Percentiles rank a stretch among this genome's conserved stretches.
Evolutionary conservation across 2,329 filamentous ascomycete genomes (phyloP).

Genomic region (Epicoccum nigrum): DNA sequence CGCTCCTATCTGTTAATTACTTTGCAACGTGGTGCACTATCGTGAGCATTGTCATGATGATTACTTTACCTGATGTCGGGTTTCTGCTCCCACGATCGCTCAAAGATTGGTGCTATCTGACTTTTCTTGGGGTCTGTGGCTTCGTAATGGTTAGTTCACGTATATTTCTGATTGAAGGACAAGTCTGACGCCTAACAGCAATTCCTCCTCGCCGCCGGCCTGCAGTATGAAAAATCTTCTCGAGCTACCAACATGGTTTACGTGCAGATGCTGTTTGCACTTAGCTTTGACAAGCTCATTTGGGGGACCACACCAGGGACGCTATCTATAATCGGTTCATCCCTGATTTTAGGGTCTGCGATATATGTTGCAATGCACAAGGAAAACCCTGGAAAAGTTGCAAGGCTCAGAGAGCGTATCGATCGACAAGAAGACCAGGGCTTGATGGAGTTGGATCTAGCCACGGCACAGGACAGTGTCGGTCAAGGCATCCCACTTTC

Average conservation of each 20-base stretch:
- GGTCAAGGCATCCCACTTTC: constrained; percentile 5
- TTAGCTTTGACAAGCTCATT: constrained; percentile 67
- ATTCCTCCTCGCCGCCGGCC: constrained; percentile 78
- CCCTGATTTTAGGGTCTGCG: constrained; percentile 68
- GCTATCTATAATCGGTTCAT: constrained; percentile 66
- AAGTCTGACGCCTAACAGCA: constrained; percentile 56
- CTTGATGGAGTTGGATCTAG: constrained; percentile 32
- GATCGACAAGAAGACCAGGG: constrained; percentile 43
- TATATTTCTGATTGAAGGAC: not conserved
- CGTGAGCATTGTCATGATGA: constrained; percentile 67
- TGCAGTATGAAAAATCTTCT: constrained; percentile 71
- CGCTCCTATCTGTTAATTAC: constrained; percentile 85
- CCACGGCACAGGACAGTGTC: constrained; percentile 19
- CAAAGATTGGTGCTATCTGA: constrained; percentile 70
- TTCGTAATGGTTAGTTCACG: constrained; percentile 67
- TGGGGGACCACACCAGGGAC: constrained; percentile 65
- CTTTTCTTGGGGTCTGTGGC: constrained; percentile 73
- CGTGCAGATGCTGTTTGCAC: constrained; percentile 72
- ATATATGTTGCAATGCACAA: constrained; percentile 67
- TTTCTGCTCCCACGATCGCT: constrained; percentile 61
- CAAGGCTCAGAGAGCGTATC: constrained; percentile 16
- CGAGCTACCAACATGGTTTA: constrained; percentile 72
- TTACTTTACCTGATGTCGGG: constrained; percentile 60
- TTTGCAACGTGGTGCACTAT: constrained; percentile 75
- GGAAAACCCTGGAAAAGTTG: constrained; percentile 40